Evolutionary conservation across 768 basidiomycete genomes (phyloP), one percentile per base, ranked within the genome.

Genomic region (Kwoniella sp.): DNA sequence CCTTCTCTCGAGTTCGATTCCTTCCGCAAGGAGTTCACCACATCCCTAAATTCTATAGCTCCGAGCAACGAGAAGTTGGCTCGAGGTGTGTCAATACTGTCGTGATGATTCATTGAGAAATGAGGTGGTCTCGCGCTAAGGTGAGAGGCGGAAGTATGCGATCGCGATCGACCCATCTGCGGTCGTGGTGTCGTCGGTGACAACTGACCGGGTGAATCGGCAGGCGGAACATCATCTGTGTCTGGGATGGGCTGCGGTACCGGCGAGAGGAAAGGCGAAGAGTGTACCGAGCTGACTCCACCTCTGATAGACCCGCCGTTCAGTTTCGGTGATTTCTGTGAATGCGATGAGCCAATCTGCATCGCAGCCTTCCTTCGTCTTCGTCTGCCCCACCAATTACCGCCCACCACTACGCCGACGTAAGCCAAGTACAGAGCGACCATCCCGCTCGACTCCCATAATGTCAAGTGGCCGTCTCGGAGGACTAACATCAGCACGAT

Each of bases 41-140:
- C 90, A 65, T 93, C 89, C 20, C 93, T 86, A 81, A 99, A 99
- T 80, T 99, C 96, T 50, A 99, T 86, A 0, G 96, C 96, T 9
- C 95, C 92, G 4, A 98, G 86, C 1, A 99, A 86, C 2, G 95
- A 82, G 69, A 97, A 70, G 64, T 74, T 70, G 41, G 82, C 73
- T 63, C 79, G 67, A 4, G 76, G 78, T 1, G 72, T 71, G 45
- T 77, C 73, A 23, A 67, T 61, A 26, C 61, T 62, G 31, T 72
- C 58, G 31, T 65, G 61, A 41, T 64, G 63, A 13, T 57, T 34
- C 17, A 58, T 13, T 15, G 37, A 37, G n/a, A 25, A 34, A 31
- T 59, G 54, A 29, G 53, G 15, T 9, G 59, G 28, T 13, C 55
- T 23, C 25, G 38, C n/a, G 26, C 60, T 56, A 13, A 56, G 28